Percentiles rank a stretch among this genome's conserved stretches.
These are phyloP conservation scores for Wickerhamomyces canadensis DNA, from an alignment of 805 yeast species.

Conservation along the genomic window DNA sequence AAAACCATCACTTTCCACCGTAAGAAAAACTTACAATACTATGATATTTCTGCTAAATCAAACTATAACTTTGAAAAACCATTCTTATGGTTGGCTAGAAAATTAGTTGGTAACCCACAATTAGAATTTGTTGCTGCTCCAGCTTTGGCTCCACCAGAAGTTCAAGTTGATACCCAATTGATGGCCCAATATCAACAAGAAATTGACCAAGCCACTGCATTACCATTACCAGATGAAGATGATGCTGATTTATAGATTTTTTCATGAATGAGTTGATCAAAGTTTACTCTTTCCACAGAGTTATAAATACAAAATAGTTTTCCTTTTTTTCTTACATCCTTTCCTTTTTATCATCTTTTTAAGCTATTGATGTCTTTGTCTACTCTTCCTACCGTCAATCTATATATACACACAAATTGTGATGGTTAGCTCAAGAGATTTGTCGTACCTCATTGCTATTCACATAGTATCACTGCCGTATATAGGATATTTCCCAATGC, in stretches of 20 bases:
- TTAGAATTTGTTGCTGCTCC: conserved; percentile 99
- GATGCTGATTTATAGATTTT: conserved; percentile 86
- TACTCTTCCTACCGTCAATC: too few relatives aligned
- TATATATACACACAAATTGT: too few relatives aligned
- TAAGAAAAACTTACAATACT: conserved; percentile 99
- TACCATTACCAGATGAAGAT: conserved; percentile 99
- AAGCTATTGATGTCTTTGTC: too few relatives aligned
- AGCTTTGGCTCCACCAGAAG: conserved; percentile 99
- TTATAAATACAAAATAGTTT: too few relatives aligned
- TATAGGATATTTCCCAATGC: too few relatives aligned
- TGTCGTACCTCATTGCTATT: too few relatives aligned
- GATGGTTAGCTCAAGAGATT: too few relatives aligned
- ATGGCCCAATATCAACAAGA: conserved; percentile 99
- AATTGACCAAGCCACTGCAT: conserved; percentile 98
- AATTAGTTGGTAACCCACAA: conserved; percentile 96
- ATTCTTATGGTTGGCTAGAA: conserved; percentile 99
- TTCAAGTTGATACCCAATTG: conserved; percentile 90
- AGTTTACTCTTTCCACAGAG: too few relatives aligned
- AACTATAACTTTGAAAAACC: conserved; percentile 99
- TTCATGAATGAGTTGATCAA: too few relatives aligned
- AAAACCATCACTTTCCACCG: conserved; percentile 99
- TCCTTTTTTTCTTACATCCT: background rate
- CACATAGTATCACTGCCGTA: too few relatives aligned
- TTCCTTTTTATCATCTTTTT: background rate
- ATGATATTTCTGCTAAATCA: conserved; percentile 99